Evolutionary conservation across 129 eudicot genomes (phyloP).

Genomic region (Chrysanthemum seticuspe): DNA sequence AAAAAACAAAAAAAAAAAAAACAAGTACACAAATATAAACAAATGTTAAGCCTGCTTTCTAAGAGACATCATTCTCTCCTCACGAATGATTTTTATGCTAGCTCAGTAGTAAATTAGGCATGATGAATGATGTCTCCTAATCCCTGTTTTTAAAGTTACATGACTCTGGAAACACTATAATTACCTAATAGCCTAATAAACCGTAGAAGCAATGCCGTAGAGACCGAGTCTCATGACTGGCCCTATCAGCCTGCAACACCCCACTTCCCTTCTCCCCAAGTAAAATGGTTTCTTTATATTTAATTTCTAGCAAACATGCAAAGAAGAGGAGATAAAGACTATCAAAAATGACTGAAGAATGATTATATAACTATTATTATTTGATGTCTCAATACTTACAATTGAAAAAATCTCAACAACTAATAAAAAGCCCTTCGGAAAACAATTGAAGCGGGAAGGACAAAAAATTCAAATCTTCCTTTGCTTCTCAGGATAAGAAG

Average conservation of each 20-base stretch:
- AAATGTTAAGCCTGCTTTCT: too few relatives aligned
- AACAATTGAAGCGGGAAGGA: constrained; percentile 6
- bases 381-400: constrained; percentile 28
- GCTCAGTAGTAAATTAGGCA: too few relatives aligned
- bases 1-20: too few relatives aligned
- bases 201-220: too few relatives aligned
- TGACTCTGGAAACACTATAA: too few relatives aligned
- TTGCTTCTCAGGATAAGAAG: constrained; percentile 36
- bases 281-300: not conserved
- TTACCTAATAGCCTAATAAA: too few relatives aligned
- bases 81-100: too few relatives aligned
- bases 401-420: constrained; percentile 6
- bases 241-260: not conserved
- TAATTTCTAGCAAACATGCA: not conserved
- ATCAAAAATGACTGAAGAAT: constrained; percentile 3
- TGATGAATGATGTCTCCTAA: too few relatives aligned
- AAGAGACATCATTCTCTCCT: too few relatives aligned
- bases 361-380: not conserved
- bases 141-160: too few relatives aligned
- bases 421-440: constrained; percentile 4
- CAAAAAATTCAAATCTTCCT: constrained; percentile 25
- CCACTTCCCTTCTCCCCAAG: not conserved
- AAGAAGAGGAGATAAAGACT: not conserved
- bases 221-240: too few relatives aligned
- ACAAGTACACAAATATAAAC: too few relatives aligned